Evolutionary conservation across 257 asterid species (phyloP), one percentile per base, ranked within the genome.

Genomic region (Cynanchum wilfordii): DNA sequence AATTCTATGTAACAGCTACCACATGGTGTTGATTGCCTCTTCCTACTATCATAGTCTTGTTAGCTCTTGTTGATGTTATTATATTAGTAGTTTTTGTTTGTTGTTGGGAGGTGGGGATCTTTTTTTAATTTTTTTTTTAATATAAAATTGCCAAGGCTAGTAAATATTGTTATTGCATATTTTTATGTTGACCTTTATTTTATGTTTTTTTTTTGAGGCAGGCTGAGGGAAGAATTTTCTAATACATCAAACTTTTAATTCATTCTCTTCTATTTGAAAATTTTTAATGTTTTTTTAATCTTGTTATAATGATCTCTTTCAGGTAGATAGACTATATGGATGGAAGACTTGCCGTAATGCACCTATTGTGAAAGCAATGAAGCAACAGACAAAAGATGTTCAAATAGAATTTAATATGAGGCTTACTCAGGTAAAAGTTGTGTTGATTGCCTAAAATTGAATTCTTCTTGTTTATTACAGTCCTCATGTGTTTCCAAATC

Each of bases 311-410:
- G 30, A 59, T n/a, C 74, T 24, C 52, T 49, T 72, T 78, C 80
- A 94, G 98, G 96, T 95, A 62, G 99, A 95, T 78, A 85, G 96
- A 72, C 87, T 95, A 45, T 95, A 95, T 82, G 89, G 90, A 33
- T 95, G 99, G 98, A 89, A 84, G 83, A 76, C 88, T 45, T 80
- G 85, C 70, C 86, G 82, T 55, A 95, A 95, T 83, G 86, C 97
- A 54, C 98, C 99, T 64, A 92, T 95, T 71, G 73, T 73, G 68
- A 95, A 83, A 80, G 92, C 98, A 68, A 81, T 95, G 86, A 87
- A 85, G 79, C 94, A 84, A 75, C 99, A 95, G 79, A 69, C 89
- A 19, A 87, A 82, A 64, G 99, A 95, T 71, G 96, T 95, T 74
- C 85, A 81, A 58, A 70, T 75, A 42, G 92, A 86, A 78, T 95